These are phyloP conservation scores for Kwoniella mangroviensis DNA, from an alignment of 768 basidiomycete species.

Conservation along the genomic window DNA sequence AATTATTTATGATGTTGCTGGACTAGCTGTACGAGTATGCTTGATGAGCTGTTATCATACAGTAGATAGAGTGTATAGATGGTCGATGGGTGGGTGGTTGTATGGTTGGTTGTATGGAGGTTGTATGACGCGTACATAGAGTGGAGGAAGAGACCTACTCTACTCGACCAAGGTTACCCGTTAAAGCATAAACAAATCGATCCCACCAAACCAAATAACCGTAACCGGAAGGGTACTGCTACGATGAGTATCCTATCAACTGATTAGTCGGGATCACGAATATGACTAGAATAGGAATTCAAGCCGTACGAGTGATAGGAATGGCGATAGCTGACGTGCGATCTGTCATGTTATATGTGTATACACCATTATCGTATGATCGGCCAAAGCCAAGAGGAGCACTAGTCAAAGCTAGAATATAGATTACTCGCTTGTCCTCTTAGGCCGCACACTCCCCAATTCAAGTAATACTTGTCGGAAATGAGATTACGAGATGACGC, in stretches of 20 bases:
- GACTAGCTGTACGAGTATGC: background rate
- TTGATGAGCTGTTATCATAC: background rate
- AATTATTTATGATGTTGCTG: background rate
- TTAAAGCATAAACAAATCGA: background rate
- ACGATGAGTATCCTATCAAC: background rate
- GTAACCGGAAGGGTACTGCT: constrained; percentile 5
- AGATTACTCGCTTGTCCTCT: background rate
- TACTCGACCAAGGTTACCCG: background rate
- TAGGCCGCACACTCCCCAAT: constrained; percentile 1
- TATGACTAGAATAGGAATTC: too few relatives aligned
- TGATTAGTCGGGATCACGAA: background rate
- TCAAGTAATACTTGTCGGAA: background rate
- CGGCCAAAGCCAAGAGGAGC: background rate
- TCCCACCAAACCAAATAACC: constrained; percentile 1
- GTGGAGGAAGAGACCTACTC: background rate
- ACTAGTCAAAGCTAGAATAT: background rate
- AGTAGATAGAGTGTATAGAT: background rate
- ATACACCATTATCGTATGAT: background rate
- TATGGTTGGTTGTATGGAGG: background rate
- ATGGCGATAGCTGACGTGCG: constrained; percentile 16
- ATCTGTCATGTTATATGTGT: background rate
- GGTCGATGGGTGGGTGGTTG: background rate
- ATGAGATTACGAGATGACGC: constrained; percentile 3
- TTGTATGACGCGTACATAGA: constrained; percentile 1
- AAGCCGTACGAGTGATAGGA: background rate